Evolutionary conservation across 164 flowering plant genomes (phyloP).

Genomic region (Stephania yunnanensis): DNA sequence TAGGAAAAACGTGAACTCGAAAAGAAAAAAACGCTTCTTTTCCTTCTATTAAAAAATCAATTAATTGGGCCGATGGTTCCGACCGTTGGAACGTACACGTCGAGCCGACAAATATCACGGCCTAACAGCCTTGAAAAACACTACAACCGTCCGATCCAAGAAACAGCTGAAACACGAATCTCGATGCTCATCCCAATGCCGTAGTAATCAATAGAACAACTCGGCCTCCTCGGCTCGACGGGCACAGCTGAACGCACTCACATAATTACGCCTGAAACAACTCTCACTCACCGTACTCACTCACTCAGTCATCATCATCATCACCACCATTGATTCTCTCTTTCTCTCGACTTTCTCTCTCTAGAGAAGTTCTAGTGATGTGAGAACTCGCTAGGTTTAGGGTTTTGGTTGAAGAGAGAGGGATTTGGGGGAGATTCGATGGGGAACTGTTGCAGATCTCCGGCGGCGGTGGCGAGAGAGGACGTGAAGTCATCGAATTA

Average conservation of each 20-base stretch:
- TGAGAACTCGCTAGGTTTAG: constrained; percentile 27
- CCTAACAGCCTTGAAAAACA: not conserved
- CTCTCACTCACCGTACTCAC: constrained; percentile 19
- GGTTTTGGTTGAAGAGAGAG: constrained; percentile 12
- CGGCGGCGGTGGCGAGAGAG: constrained; percentile 72
- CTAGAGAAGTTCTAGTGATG: constrained; percentile 14
- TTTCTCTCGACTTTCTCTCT: constrained; percentile 6
- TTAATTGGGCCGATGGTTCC: constrained; percentile 11
- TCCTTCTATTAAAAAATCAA: too few species aligned
- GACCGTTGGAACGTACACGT: constrained; percentile 11
- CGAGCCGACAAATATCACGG: constrained; percentile 25
- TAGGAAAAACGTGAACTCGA: not conserved
- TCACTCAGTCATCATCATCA: too few species aligned
- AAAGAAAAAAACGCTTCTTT: not conserved
- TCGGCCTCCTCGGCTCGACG: not conserved
- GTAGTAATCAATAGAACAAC: not conserved
- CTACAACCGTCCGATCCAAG: not conserved
- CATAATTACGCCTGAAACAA: constrained; percentile 8
- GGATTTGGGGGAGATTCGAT: constrained; percentile 22
- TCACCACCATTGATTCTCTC: constrained; percentile 9
- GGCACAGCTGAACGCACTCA: not conserved
- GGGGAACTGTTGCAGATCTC: constrained; percentile 92
- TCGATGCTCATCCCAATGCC: not conserved
- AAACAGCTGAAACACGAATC: not conserved
- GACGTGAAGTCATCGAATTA: constrained; percentile 60